Percentiles rank a stretch among this genome's conserved stretches.
Conservation (phyloP, 306 rosid genomes). For the Quercus gilva region DNA sequence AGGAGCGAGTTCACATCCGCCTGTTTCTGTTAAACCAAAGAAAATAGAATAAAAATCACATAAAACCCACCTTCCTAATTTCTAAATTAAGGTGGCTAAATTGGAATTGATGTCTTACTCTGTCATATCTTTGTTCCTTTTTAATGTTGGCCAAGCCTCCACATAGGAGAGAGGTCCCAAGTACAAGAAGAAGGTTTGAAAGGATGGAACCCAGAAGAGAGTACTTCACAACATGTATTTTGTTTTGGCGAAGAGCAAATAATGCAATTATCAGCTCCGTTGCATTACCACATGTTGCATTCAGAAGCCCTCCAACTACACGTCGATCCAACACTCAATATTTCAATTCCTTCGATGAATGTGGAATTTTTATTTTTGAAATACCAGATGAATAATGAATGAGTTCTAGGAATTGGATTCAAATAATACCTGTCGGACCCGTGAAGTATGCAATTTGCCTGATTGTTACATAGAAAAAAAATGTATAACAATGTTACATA, state of each 20-base stretch:
- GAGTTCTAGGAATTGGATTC: not conserved
- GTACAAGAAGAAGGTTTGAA: conserved; percentile 59
- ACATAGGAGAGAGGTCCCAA: conserved; percentile 55
- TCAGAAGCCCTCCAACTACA: conserved; percentile 63
- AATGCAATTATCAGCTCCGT: conserved; percentile 56
- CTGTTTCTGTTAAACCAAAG: conserved; percentile 61
- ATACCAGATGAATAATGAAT: not conserved
- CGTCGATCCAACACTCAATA: not conserved
- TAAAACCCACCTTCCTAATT: too few species aligned
- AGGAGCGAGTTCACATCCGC: conserved; percentile 78
- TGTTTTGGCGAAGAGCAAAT: conserved; percentile 38
- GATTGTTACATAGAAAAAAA: not conserved
- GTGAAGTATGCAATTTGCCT: conserved; percentile 86
- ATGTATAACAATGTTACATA: conserved; percentile 2
- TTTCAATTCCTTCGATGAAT: not conserved
- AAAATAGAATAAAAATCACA: not conserved
- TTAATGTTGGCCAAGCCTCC: conserved; percentile 46
- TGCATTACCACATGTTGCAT: conserved; percentile 64
- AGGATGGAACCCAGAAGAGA: conserved; percentile 61
- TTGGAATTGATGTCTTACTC: conserved; percentile 24
- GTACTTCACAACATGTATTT: conserved; percentile 53
- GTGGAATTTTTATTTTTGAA: not conserved
- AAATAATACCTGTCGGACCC: conserved; percentile 75
- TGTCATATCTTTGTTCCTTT: conserved; percentile 41
- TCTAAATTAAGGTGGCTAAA: too few species aligned